Conservation (phyloP, 176 grass and related monocot species). For the Tuctoria greenei region DNA sequence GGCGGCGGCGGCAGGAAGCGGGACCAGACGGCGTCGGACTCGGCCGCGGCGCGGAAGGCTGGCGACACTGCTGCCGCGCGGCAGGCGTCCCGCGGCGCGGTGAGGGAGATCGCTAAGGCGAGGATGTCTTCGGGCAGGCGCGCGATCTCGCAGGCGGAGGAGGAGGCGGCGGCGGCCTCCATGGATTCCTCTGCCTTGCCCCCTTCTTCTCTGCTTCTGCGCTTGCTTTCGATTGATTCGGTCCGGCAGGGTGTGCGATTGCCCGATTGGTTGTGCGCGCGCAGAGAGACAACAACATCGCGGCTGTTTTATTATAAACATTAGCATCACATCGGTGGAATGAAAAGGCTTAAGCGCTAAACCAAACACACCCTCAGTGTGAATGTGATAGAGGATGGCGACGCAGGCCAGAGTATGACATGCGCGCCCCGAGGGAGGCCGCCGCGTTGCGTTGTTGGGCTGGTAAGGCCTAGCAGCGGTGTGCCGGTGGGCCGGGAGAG, state of each 20-base stretch:
- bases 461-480: too few species aligned
- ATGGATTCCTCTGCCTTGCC: background rate
- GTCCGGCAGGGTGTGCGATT: background rate
- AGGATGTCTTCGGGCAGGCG: slow-evolving; percentile 60
- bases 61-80: slow-evolving; percentile 41
- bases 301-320: background rate
- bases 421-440: too few species aligned
- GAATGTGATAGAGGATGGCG: too few species aligned
- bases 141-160: slow-evolving; percentile 16
- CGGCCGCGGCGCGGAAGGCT: slow-evolving; percentile 49
- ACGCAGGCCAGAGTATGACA: too few species aligned
- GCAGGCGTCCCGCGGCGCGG: slow-evolving; percentile 55
- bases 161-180: background rate
- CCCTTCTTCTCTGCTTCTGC: too few species aligned
- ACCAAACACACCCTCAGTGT: too few species aligned
- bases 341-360: background rate
- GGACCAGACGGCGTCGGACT: slow-evolving; percentile 63
- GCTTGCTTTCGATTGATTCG: background rate
- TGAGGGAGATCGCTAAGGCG: slow-evolving; percentile 37
- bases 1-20: slow-evolving; percentile 59
- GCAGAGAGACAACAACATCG: background rate
- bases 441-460: background rate
- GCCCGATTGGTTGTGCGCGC: too few species aligned
- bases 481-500: too few species aligned
- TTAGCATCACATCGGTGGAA: background rate